Evolutionary conservation across 768 basidiomycete genomes (phyloP).

Genomic region (Nevesoporus exiguus): DNA sequence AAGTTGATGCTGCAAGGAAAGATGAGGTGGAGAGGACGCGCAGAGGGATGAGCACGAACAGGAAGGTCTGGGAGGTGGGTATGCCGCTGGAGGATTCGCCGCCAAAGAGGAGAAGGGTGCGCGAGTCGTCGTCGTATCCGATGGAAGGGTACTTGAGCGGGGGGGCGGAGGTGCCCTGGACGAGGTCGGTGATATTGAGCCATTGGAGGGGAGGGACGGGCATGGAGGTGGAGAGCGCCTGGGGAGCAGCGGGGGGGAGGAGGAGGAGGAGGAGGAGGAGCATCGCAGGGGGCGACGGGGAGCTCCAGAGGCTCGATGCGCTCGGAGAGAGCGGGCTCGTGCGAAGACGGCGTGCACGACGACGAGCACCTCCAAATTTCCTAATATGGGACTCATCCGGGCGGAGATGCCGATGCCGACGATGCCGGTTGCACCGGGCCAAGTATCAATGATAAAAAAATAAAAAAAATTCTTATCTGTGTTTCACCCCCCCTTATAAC

Average conservation of each 20-base stretch:
- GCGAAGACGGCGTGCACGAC: constrained; percentile 13
- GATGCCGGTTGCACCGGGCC: constrained; percentile 15
- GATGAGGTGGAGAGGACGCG: constrained; percentile 3
- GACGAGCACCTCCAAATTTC: constrained; percentile 10
- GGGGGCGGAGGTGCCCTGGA: constrained; percentile 52
- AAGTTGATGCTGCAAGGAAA: constrained; percentile 54
- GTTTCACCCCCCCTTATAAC: background rate
- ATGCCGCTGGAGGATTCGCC: constrained; percentile 68
- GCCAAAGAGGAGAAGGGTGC: constrained; percentile 68
- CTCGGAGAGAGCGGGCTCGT: constrained; percentile 28
- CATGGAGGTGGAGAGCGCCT: constrained; percentile 49
- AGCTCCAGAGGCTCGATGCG: constrained; percentile 14
- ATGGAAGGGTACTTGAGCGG: constrained; percentile 71
- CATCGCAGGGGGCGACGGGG: background rate
- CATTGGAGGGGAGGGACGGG: constrained; percentile 46
- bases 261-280: constrained; percentile 12
- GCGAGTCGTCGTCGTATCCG: constrained; percentile 48
- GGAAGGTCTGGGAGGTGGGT: constrained; percentile 59
- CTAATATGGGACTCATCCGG: background rate
- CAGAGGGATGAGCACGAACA: constrained; percentile 42
- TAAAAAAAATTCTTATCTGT: background rate
- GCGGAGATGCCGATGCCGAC: constrained; percentile 9
- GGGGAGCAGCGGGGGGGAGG: constrained; percentile 32
- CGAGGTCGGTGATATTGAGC: constrained; percentile 64
- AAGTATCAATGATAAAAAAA: background rate